phyloP scores from a whole-genome alignment of 2,329 filamentous ascomycete species.

The Drechslerella coelobrocha region DNA sequence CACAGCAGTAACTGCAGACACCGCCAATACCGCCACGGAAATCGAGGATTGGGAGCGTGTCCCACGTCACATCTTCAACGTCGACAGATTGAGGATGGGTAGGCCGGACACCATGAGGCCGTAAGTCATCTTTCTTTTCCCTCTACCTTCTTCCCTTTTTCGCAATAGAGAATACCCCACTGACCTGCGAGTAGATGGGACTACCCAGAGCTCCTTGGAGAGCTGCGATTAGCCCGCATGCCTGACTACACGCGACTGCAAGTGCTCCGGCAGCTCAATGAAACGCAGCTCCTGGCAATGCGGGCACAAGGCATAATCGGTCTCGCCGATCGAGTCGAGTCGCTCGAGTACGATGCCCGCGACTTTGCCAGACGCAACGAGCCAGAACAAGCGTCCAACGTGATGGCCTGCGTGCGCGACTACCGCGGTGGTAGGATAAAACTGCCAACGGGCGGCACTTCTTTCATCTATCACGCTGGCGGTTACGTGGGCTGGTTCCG shows the following conservation, averaged over 20 bases:
- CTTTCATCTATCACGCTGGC: conserved; percentile 15
- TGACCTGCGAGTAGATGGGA: conserved; percentile 19
- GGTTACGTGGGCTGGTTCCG: background rate
- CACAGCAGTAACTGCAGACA: no score
- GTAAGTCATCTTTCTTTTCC: conserved; percentile 10
- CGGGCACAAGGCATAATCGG: background rate
- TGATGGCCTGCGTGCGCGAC: conserved; percentile 1
- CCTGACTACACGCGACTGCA: background rate
- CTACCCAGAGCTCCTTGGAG: background rate
- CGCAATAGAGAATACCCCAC: background rate
- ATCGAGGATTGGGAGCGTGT: no score
- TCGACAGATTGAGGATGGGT: background rate
- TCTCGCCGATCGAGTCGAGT: conserved; percentile 33
- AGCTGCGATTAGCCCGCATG: background rate
- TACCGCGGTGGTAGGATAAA: conserved; percentile 18
- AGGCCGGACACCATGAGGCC: background rate
- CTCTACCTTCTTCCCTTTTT: background rate
- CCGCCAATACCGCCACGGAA: no score
- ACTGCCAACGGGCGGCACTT: background rate
- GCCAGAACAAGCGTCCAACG: background rate
- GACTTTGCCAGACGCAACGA: conserved; percentile 9
- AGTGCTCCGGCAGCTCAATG: conserved; percentile 6
- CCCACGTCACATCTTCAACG: background rate
- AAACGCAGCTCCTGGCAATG: background rate
- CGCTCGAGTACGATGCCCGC: conserved; percentile 26